Percentiles rank a stretch among this genome's conserved stretches.
Conservation (phyloP, 345 rosid genomes). For the Punica granatum region DNA sequence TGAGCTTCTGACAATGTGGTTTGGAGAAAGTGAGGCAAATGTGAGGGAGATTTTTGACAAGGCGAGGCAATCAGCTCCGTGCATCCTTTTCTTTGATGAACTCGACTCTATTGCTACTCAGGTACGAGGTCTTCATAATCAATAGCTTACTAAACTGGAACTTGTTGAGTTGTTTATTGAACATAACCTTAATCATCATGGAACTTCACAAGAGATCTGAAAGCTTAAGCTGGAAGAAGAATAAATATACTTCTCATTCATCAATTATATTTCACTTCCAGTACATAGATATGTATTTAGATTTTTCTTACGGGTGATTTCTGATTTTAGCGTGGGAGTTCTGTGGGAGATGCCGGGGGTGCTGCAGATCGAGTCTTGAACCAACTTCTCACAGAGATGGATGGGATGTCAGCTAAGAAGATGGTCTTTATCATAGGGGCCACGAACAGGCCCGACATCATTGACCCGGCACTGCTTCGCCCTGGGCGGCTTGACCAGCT, state of each 20-base stretch:
- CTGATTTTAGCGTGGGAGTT: conserved; percentile 63
- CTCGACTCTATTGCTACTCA: conserved; percentile 96
- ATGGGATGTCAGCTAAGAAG: conserved; percentile 86
- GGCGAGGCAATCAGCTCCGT: conserved; percentile 94
- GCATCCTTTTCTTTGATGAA: conserved; percentile 89
- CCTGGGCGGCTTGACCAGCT: conserved; percentile 92
- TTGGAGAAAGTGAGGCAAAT: conserved; percentile 94
- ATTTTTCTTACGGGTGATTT: background rate
- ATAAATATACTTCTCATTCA: no score
- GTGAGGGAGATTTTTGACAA: conserved; percentile 93
- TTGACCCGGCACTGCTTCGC: conserved; percentile 83
- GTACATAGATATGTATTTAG: background rate
- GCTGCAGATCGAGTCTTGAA: conserved; percentile 94
- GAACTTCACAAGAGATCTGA: no score
- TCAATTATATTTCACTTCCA: no score
- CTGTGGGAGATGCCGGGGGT: conserved; percentile 88
- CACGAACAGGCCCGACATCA: no score
- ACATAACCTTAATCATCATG: no score
- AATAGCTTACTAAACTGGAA: no score
- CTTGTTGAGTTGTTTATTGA: no score
- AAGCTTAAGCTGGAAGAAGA: no score
- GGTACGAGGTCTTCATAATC: conserved; percentile 24
- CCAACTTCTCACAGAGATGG: conserved; percentile 84
- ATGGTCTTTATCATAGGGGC: conserved; percentile 93
- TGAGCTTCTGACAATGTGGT: conserved; percentile 95